phyloP scores from a whole-genome alignment of 106 monocot genomes.

The Dioscorea alata region DNA sequence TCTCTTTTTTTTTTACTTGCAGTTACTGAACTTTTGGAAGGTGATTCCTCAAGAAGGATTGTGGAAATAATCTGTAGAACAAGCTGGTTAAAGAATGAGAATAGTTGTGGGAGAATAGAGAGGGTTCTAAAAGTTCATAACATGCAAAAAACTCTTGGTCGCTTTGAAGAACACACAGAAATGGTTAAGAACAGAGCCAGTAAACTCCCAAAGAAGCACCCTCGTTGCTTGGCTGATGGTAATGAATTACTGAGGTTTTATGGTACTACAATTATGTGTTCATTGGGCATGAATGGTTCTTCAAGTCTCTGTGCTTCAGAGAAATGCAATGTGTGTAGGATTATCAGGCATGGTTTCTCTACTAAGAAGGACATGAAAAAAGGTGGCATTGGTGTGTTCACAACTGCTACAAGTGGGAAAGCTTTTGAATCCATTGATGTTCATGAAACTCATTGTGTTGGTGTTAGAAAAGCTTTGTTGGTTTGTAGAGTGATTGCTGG shows the following conservation, averaged over 20 bases:
- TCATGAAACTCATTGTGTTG: conserved; percentile 19
- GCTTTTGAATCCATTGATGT: conserved; percentile 66
- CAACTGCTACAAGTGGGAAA: conserved; percentile 77
- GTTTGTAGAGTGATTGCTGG: conserved; percentile 92
- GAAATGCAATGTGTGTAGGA: conserved; percentile 63
- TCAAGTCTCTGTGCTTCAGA: conserved; percentile 64
- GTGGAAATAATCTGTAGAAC: conserved; percentile 95
- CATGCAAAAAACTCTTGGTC: conserved; percentile 76
- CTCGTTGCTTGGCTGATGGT: conserved; percentile 90
- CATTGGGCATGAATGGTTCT: conserved; percentile 56
- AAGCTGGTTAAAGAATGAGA: conserved; percentile 67
- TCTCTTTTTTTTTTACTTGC: neutral
- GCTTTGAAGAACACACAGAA: conserved; percentile 86
- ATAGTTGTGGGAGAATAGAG: conserved; percentile 61
- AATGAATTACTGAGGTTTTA: conserved; percentile 88
- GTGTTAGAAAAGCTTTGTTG: conserved; percentile 56
- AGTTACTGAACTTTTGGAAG: conserved; percentile 87
- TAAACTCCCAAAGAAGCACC: conserved; percentile 90
- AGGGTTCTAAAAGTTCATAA: conserved; percentile 88
- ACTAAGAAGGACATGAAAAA: conserved; percentile 34
- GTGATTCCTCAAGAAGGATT: conserved; percentile 91
- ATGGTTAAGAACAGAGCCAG: conserved; percentile 66
- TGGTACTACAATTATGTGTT: conserved; percentile 70
- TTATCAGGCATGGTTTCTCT: conserved; percentile 73
- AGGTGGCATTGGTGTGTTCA: conserved; percentile 73